Evolutionary conservation across 139 green algal species (phyloP).

Genomic region (Dunaliella primolecta): DNA sequence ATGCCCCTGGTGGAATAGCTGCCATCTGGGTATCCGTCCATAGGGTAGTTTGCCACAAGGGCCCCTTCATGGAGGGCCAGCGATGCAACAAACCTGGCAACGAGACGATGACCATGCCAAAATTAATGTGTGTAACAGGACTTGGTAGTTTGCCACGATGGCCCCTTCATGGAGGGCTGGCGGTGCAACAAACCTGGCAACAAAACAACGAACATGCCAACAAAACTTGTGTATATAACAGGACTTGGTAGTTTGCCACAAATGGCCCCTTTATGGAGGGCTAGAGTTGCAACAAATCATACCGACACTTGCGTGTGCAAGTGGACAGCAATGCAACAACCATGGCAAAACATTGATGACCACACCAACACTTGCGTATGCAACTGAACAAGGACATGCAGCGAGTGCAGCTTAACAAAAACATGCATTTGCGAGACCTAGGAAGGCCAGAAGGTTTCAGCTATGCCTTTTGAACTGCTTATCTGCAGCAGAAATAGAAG

Average conservation of each 20-base stretch:
- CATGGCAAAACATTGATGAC: too few relatives aligned
- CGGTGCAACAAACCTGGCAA: conserved; percentile 57
- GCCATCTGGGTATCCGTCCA: conserved; percentile 69
- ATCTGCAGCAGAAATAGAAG: too few relatives aligned
- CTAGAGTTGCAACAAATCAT: conserved; percentile 59
- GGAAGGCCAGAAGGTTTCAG: too few relatives aligned
- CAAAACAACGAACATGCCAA: too few relatives aligned
- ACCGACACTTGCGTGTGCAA: too few relatives aligned
- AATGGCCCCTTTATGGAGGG: conserved; percentile 79
- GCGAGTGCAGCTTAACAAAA: neutral
- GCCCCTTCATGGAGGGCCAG: conserved; percentile 78
- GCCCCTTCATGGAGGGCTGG: conserved; percentile 78
- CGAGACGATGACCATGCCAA: too few relatives aligned
- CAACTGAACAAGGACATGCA: neutral
- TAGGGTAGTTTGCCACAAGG: conserved; percentile 84
- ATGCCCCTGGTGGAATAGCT: neutral
- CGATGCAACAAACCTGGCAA: conserved; percentile 57
- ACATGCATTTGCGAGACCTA: too few relatives aligned
- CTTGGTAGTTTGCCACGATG: conserved; percentile 85
- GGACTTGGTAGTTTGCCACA: conserved; percentile 87
- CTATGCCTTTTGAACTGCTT: too few relatives aligned
- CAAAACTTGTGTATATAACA: too few relatives aligned
- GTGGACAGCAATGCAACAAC: too few relatives aligned
- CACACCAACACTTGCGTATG: too few relatives aligned
- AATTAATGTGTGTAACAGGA: too few relatives aligned